A percentile compares a stretch with the other conserved stretches of the same genome.
Conservation (phyloP, 2,329 filamentous ascomycete genomes). For the Botrytis medusae region DNA sequence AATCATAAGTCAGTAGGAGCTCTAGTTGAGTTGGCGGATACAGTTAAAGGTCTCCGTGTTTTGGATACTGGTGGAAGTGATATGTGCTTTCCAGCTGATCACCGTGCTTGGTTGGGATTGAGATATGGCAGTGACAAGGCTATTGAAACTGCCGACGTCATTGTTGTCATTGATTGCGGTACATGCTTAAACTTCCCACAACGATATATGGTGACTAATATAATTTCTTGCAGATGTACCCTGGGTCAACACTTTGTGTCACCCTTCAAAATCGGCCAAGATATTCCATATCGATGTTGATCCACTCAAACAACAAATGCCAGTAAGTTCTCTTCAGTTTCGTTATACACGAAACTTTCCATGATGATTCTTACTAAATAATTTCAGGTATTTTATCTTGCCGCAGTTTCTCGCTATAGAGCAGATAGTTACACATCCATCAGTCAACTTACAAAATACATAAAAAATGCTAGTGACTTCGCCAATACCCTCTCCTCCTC, state of each 20-base stretch:
- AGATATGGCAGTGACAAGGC: constrained; percentile 71
- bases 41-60: constrained; percentile 66
- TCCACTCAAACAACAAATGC: constrained; percentile 56
- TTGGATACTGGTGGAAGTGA: constrained; percentile 76
- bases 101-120: constrained; percentile 67
- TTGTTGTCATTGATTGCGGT: constrained; percentile 76
- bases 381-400: constrained; percentile 60
- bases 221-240: constrained; percentile 63
- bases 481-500: constrained; percentile 44
- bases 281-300: constrained; percentile 67
- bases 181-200: constrained; percentile 12
- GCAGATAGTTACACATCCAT: constrained; percentile 66
- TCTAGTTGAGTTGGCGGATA: constrained; percentile 66
- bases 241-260: constrained; percentile 80
- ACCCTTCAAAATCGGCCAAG: constrained; percentile 51
- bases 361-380: constrained; percentile 49
- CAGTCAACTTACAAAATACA: constrained; percentile 65
- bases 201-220: background rate
- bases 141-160: constrained; percentile 77
- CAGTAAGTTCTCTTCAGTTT: background rate
- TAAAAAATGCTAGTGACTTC: constrained; percentile 49
- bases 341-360: constrained; percentile 22
- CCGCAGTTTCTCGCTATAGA: constrained; percentile 62
- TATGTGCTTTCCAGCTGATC: constrained; percentile 76
- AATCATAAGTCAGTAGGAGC: constrained; percentile 62